These are phyloP conservation scores for Areca catechu DNA, from an alignment of 176 grass and related monocot genomes.

Conservation along the genomic window DNA sequence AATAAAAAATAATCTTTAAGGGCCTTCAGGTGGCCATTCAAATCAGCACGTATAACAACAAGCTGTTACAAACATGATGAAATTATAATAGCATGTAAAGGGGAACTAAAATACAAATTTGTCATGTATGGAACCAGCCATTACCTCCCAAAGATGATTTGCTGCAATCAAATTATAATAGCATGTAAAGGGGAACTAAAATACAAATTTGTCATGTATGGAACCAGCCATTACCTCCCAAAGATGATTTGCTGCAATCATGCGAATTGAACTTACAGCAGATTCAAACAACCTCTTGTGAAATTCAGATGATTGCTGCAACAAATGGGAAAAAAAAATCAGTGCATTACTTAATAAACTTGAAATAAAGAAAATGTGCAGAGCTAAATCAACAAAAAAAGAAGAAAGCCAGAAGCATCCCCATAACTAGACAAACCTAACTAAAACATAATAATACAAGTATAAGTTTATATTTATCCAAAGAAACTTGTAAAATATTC, in stretches of 20 bases:
- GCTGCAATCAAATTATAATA: constrained; percentile 89
- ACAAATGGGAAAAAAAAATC: constrained; percentile 18
- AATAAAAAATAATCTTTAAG: constrained; percentile 99
- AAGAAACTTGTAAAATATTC: constrained; percentile 1
- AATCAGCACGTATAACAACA: constrained; percentile 91
- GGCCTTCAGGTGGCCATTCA: constrained; percentile 94
- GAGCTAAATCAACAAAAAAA: no score
- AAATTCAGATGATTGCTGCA: constrained; percentile 93
- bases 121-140: background rate
- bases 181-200: no score
- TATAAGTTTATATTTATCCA: background rate
- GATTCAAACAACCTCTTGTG: constrained; percentile 90
- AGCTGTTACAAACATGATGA: constrained; percentile 37
- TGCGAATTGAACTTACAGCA: constrained; percentile 83
- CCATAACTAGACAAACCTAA: no score
- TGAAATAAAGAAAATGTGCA: no score
- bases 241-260: constrained; percentile 90
- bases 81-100: no score
- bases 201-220: background rate
- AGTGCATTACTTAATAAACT: no score
- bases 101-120: no score
- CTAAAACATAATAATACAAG: no score
- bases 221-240: constrained; percentile 59
- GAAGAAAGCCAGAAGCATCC: no score
- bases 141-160: constrained; percentile 94